Percentiles rank a stretch among this genome's conserved stretches.
Evolutionary conservation across 805 yeast species (phyloP).

Genomic region (Metschnikowia borealis): DNA sequence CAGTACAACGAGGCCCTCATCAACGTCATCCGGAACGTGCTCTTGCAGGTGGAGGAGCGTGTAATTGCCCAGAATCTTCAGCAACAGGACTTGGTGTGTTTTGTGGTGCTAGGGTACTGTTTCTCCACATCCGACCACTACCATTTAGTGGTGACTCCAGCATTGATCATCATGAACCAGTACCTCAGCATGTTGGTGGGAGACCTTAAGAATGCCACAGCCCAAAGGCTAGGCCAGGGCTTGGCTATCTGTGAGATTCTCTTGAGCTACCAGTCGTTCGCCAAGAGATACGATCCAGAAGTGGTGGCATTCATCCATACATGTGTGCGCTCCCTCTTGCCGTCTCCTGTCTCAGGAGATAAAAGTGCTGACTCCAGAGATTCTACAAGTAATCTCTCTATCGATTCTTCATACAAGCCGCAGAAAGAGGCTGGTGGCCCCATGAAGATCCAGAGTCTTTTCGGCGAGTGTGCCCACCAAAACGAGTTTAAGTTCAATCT

Average conservation of each 20-base stretch:
- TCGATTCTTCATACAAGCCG: constrained; percentile 18
- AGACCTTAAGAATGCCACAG: constrained; percentile 19
- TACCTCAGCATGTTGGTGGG: constrained; percentile 37
- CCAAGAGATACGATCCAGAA: constrained; percentile 85
- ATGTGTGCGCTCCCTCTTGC: constrained; percentile 43
- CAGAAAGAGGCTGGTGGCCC: constrained; percentile 4
- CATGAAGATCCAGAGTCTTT: constrained; percentile 11
- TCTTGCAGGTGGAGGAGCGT: constrained; percentile 53
- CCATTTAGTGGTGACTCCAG: constrained; percentile 86
- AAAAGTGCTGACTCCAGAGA: no score
- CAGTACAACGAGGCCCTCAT: constrained; percentile 63
- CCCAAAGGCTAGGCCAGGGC: constrained; percentile 52
- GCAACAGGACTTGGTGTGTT: constrained; percentile 57
- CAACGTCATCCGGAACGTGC: constrained; percentile 53
- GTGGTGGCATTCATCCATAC: constrained; percentile 55
- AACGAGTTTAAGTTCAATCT: constrained; percentile 26
- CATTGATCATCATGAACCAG: constrained; percentile 69
- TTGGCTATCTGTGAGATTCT: constrained; percentile 62
- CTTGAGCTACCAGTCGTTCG: constrained; percentile 68
- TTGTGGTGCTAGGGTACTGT: constrained; percentile 65
- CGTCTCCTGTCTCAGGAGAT: constrained; percentile 12
- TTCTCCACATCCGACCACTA: constrained; percentile 95
- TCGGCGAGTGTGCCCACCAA: constrained; percentile 9
- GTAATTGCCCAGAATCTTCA: constrained; percentile 27
- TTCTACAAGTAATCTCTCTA: constrained; percentile 8